Evolutionary conservation across 306 rosid genomes (phyloP).

Genomic region (Ceratonia siliqua): DNA sequence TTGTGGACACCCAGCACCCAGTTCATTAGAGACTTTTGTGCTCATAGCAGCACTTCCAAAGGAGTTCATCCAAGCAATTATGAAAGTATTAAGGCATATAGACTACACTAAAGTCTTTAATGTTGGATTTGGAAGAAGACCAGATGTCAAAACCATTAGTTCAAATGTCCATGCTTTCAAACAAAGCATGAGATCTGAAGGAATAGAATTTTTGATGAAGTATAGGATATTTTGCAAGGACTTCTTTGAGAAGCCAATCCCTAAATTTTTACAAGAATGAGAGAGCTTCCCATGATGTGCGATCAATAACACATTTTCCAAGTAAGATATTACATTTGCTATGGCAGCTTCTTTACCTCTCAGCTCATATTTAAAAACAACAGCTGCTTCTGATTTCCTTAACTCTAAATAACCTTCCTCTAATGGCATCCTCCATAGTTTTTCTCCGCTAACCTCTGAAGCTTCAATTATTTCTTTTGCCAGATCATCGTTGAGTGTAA

Average conservation of each 20-base stretch:
- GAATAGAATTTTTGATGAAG: conserved; percentile 57
- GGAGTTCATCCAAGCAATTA: conserved; percentile 27
- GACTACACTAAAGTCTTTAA: conserved; percentile 61
- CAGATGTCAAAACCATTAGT: conserved; percentile 52
- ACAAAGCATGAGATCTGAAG: conserved; percentile 72
- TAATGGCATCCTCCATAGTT: conserved; percentile 92
- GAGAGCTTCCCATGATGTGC: too few species aligned
- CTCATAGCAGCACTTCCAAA: conserved; percentile 25
- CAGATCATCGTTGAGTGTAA: conserved; percentile 92
- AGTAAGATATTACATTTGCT: too few species aligned
- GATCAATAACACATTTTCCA: too few species aligned
- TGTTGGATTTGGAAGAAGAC: conserved; percentile 61
- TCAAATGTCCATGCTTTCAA: conserved; percentile 60
- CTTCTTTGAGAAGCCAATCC: conserved; percentile 57
- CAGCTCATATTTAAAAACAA: too few species aligned
- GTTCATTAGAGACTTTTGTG: conserved; percentile 41
- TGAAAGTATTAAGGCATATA: conserved; percentile 33
- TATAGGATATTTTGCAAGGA: conserved; percentile 44
- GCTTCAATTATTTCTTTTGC: conserved; percentile 85
- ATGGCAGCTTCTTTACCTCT: too few species aligned
- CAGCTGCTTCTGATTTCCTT: conserved; percentile 96
- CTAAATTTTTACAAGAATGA: conserved; percentile 47
- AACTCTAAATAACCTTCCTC: conserved; percentile 98
- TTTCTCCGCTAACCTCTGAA: conserved; percentile 83
- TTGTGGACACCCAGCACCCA: conserved; percentile 32